Conservation (phyloP, 2,329 filamentous ascomycete genomes). For the Arachnomyces sp. region DNA sequence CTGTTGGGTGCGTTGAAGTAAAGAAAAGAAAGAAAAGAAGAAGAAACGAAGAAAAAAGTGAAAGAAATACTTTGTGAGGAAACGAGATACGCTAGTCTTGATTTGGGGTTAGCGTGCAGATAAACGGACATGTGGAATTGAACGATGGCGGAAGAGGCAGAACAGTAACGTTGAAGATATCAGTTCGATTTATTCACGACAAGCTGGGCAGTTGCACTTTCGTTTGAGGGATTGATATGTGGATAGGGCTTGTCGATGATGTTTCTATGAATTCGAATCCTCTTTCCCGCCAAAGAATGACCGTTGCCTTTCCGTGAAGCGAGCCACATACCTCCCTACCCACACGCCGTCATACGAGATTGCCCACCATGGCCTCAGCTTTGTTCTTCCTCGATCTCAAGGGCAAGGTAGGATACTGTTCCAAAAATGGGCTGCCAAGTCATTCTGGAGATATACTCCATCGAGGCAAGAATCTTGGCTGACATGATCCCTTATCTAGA, state of each 20-base stretch:
- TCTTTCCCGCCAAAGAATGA: constrained; percentile 1
- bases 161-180: too few relatives aligned
- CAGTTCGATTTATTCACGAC: too few relatives aligned
- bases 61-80: constrained; percentile 5
- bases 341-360: background rate
- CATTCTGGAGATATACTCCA: too few relatives aligned
- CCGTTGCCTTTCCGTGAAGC: background rate
- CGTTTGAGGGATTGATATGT: background rate
- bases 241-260: too few relatives aligned
- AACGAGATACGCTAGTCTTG: constrained; percentile 8
- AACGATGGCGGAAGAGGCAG: background rate
- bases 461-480: constrained; percentile 7
- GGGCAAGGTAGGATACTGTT: constrained; percentile 71
- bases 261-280: too few relatives aligned
- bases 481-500: constrained; percentile 47
- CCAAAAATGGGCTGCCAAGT: too few relatives aligned
- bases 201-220: background rate
- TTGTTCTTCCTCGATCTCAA: constrained; percentile 98
- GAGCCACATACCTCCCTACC: constrained; percentile 3
- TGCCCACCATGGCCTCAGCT: constrained; percentile 76
- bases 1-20: constrained; percentile 63
- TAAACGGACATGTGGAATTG: constrained; percentile 3
- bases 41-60: constrained; percentile 14
- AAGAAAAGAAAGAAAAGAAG: constrained; percentile 33
- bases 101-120: constrained; percentile 7